Percentiles rank a stretch among this genome's conserved stretches.
Conservation (phyloP, 1,284 basidiomycete species). For the Mrakiaceae sp. region DNA sequence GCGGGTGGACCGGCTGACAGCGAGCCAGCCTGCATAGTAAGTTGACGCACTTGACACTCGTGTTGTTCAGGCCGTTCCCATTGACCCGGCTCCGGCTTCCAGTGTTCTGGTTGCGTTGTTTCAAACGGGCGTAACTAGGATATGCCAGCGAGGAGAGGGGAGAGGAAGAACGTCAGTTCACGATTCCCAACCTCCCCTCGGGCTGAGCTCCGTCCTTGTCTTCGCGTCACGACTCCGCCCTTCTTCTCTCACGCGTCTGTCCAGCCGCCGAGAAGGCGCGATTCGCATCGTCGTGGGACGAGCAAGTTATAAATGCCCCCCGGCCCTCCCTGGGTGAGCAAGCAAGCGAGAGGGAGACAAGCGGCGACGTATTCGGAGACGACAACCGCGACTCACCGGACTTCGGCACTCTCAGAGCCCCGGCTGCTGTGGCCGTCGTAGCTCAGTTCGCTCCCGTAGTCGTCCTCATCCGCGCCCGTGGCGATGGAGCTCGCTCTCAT, state of each 20-base stretch:
- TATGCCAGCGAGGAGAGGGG: not conserved
- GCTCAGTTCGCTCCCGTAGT: not conserved
- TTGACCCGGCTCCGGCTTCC: slow-evolving; percentile 4
- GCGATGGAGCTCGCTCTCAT: not conserved
- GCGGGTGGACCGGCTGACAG: not conserved
- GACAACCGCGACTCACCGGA: not conserved
- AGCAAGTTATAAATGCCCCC: too few relatives aligned
- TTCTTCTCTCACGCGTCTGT: too few relatives aligned
- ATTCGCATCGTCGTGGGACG: too few relatives aligned
- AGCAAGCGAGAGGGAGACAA: too few relatives aligned
- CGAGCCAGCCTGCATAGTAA: too few relatives aligned
- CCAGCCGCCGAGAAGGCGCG: too few relatives aligned
- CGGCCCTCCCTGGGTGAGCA: too few relatives aligned
- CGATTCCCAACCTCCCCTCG: too few relatives aligned
- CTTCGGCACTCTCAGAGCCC: not conserved
- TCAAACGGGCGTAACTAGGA: slow-evolving; percentile 12
- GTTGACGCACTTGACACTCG: slow-evolving; percentile 14
- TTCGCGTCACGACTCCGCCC: too few relatives aligned
- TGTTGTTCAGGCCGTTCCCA: slow-evolving; percentile 13
- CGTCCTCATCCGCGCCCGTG: not conserved
- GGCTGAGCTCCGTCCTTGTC: too few relatives aligned
- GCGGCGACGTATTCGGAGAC: too few relatives aligned
- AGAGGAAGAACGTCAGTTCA: not conserved
- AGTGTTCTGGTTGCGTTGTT: slow-evolving; percentile 6
- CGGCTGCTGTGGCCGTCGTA: not conserved